A percentile compares a stretch with the other conserved stretches of the same genome.
Evolutionary conservation across 257 asterid species (phyloP).

Genomic region (Solanum chiquidenum): DNA sequence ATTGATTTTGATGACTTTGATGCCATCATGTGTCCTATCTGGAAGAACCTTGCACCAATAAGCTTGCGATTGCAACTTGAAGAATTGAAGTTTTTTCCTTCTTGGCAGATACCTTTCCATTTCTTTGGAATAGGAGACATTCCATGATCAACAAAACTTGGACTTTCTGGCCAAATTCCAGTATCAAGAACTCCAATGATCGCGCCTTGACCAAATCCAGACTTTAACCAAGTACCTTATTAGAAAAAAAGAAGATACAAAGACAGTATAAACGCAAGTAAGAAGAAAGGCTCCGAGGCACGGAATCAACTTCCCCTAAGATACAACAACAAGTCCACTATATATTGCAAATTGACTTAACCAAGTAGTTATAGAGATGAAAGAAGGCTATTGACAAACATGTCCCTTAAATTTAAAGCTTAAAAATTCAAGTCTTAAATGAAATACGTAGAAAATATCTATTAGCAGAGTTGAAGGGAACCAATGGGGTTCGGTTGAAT

Average conservation of each 20-base stretch:
- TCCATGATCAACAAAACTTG: conserved; percentile 67
- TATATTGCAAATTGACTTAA: background rate
- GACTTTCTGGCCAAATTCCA: conserved; percentile 91
- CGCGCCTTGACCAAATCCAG: conserved; percentile 62
- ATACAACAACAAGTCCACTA: too few species aligned
- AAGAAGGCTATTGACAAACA: background rate
- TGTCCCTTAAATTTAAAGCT: background rate
- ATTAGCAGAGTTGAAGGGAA: background rate
- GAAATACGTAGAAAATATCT: background rate
- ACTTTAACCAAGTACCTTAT: conserved; percentile 51
- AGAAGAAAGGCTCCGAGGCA: background rate
- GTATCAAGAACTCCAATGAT: conserved; percentile 86
- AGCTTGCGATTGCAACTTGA: conserved; percentile 67
- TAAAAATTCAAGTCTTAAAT: background rate
- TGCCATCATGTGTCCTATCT: conserved; percentile 70
- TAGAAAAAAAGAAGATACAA: background rate
- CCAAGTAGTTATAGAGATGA: background rate
- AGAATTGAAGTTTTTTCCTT: conserved; percentile 44
- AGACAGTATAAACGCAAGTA: background rate
- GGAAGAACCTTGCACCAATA: conserved; percentile 77
- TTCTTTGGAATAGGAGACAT: conserved; percentile 67
- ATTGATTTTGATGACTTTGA: conserved; percentile 23
- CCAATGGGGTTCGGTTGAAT: background rate
- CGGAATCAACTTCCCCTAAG: background rate
- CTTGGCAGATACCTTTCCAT: conserved; percentile 82